Evolutionary conservation across 495 filamentous ascomycete species (phyloP).

Genomic region (Cryomyces minteri): DNA sequence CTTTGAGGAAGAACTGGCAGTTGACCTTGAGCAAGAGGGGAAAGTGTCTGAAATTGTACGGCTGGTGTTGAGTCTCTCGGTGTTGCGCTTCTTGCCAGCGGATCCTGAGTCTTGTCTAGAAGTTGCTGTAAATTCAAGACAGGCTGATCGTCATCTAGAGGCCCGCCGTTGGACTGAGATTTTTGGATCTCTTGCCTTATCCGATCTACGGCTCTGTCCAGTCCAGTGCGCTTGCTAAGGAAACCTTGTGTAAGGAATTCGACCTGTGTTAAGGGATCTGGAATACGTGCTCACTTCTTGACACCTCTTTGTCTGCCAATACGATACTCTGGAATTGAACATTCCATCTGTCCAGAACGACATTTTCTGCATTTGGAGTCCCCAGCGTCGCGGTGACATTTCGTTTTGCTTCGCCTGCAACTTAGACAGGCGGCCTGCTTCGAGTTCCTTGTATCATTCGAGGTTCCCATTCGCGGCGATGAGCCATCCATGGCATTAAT

Average conservation of each 20-base stretch:
- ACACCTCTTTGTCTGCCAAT: constrained; percentile 56
- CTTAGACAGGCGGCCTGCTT: constrained; percentile 48
- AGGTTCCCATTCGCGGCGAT: too few species aligned
- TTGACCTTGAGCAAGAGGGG: too few species aligned
- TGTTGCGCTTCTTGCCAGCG: too few species aligned
- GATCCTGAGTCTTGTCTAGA: constrained; percentile 27
- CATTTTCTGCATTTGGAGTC: constrained; percentile 43
- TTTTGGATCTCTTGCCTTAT: constrained; percentile 53
- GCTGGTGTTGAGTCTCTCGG: too few species aligned
- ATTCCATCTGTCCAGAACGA: constrained; percentile 34
- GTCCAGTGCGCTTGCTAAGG: constrained; percentile 47
- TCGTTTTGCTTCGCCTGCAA: constrained; percentile 49
- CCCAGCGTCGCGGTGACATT: constrained; percentile 35
- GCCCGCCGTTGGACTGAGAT: constrained; percentile 29
- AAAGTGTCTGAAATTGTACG: too few species aligned
- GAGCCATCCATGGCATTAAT: too few species aligned
- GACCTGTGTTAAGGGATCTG: too few species aligned
- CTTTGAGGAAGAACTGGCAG: too few species aligned
- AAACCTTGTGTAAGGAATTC: constrained; percentile 2
- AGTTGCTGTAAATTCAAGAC: constrained; percentile 37
- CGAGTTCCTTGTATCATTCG: too few species aligned
- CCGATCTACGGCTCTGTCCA: constrained; percentile 55
- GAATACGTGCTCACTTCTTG: constrained; percentile 52
- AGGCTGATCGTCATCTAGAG: constrained; percentile 32
- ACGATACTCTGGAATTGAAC: constrained; percentile 47